Base-by-base conservation (phyloP, 805 yeast genomes). In the Teunomyces pallodes region DNA sequence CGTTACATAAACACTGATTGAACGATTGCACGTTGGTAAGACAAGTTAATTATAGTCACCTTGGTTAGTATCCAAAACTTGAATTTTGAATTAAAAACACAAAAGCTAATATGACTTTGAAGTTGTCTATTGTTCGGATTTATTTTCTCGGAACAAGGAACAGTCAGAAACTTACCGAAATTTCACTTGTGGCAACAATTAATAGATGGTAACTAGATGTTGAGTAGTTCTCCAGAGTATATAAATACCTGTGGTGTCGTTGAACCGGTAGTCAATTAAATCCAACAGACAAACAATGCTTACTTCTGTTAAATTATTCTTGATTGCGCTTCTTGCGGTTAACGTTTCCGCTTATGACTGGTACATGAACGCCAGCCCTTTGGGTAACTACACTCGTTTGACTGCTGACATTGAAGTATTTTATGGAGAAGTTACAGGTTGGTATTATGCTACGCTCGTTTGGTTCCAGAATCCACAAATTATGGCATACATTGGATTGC, bases 401-500 rank as follows among this genome's bases (percentile, higher is more conserved):
- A 35, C 38, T 16, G 7, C 38, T 16, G 17, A 17, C 10, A 35
- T 35, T 9, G 17, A 35, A 9, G 38, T 35, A 4, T 5, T 35
- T 35, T 16, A 35, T 14, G 38, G 27, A 5, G 24, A n/a, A 14
- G 38, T 35, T 35, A 10, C 10, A 16, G 38, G 38, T 14, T 35
- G 17, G 9, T 35, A 16, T 17, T 35, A 35, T 14, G 9, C 38
- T 35, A 17, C 38, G 12, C 12, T n/a, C 12, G 9, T 35, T 17
- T 35, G 17, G 24, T 16, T 17, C 12, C 10, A 16, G 9, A 8
- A n/a, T 5, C 24, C 24, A 5, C 12, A 13, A 3, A 27, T 30
- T n/a, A 17, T 16, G 10, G 24, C 27, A 9, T 46, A 46, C 28
- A 46, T 46, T 36, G 49, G 49, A 6, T 24, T 42, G 13, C 45